phyloP scores from a whole-genome alignment of 805 yeast species.

The Wickerhamomyces alni region DNA sequence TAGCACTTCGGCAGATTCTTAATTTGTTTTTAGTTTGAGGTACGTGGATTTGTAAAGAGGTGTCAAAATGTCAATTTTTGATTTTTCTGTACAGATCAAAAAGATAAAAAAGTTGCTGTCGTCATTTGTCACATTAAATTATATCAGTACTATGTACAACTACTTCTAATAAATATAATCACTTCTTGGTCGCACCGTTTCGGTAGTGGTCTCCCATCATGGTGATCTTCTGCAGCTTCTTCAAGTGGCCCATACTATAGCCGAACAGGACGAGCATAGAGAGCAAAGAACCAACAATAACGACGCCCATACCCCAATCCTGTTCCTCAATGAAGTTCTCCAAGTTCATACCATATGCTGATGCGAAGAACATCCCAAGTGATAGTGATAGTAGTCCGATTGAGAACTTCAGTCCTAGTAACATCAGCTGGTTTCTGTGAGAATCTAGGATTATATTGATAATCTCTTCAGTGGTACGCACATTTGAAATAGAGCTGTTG shows the following conservation, averaged over 20 bases:
- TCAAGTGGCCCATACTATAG: slow-evolving; percentile 50
- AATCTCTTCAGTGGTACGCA: slow-evolving; percentile 90
- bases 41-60: not conserved
- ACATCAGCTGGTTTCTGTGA: slow-evolving; percentile 88
- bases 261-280: slow-evolving; percentile 43
- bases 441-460: slow-evolving; percentile 90
- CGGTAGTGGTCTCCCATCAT: slow-evolving; percentile 40
- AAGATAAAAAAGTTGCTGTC: not conserved
- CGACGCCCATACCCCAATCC: slow-evolving; percentile 57
- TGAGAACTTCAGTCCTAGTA: slow-evolving; percentile 76
- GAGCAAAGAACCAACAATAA: slow-evolving; percentile 34
- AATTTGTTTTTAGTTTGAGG: too few relatives aligned
- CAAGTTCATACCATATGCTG: slow-evolving; percentile 93
- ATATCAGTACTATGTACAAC: too few relatives aligned
- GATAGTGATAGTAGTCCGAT: slow-evolving; percentile 81
- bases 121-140: not conserved
- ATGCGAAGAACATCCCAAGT: slow-evolving; percentile 71
- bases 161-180: not conserved
- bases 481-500: slow-evolving; percentile 72
- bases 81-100: not conserved
- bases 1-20: too few relatives aligned
- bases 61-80: too few relatives aligned
- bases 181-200: slow-evolving; percentile 4
- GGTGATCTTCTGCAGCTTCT: slow-evolving; percentile 67
- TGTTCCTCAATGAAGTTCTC: slow-evolving; percentile 87